These are phyloP conservation scores for Salmacisia buchloeana DNA, from an alignment of 1,284 basidiomycete species.

Conservation along the genomic window DNA sequence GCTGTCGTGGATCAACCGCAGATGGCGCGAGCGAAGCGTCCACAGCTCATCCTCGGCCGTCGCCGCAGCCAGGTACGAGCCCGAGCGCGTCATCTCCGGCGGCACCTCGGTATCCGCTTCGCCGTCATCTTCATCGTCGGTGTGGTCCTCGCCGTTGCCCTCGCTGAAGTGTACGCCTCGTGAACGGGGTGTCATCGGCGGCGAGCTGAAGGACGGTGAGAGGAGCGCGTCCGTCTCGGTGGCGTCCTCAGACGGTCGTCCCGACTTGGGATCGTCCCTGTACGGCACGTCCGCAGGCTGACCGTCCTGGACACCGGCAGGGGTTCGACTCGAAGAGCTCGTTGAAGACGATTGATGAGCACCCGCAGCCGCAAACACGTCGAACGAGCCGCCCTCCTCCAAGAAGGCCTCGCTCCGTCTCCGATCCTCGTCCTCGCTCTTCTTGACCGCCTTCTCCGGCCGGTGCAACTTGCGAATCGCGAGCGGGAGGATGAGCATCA, in stretches of 20 bases:
- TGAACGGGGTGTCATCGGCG: not conserved
- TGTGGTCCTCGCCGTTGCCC: slow-evolving; percentile 5
- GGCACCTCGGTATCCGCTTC: slow-evolving; percentile 8
- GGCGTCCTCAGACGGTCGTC: slow-evolving; percentile 16
- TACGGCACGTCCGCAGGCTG: slow-evolving; percentile 10
- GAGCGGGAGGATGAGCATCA: slow-evolving; percentile 39
- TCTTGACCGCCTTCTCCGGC: slow-evolving; percentile 24
- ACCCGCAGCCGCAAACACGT: not conserved
- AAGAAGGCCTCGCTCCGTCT: not conserved
- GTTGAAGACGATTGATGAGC: too few species aligned
- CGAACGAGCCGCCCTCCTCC: not conserved
- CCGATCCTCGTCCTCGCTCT: slow-evolving; percentile 24
- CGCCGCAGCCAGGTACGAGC: not conserved
- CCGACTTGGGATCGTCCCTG: not conserved
- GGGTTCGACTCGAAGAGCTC: too few species aligned
- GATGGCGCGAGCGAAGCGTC: slow-evolving; percentile 38
- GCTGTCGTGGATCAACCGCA: slow-evolving; percentile 47
- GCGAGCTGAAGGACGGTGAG: too few species aligned
- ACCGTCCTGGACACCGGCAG: slow-evolving; percentile 23
- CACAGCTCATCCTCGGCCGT: slow-evolving; percentile 40
- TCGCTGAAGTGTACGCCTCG: not conserved
- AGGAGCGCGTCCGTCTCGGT: not conserved
- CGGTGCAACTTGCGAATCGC: slow-evolving; percentile 40
- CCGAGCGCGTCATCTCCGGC: not conserved
- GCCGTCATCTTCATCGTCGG: slow-evolving; percentile 18